Conservation (phyloP, 441 rosid species). For the Bocquillonia castaneifolia region DNA sequence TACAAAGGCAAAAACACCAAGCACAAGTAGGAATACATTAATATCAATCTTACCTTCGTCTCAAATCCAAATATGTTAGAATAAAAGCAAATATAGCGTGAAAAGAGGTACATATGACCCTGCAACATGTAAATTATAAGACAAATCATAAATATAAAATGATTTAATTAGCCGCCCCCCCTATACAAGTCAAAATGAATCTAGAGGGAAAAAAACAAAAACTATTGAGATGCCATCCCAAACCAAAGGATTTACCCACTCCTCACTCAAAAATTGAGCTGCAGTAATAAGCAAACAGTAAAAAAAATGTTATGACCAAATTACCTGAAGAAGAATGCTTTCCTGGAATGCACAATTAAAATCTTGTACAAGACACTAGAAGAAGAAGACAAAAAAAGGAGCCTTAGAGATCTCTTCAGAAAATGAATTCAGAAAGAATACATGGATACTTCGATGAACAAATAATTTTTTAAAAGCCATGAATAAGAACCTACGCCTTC, state of each 20-base stretch:
- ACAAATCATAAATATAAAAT: background rate
- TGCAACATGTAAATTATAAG: slow-evolving; percentile 30
- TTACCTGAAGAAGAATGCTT: slow-evolving; percentile 88
- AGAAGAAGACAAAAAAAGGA: slow-evolving; percentile 8
- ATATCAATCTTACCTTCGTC: slow-evolving; percentile 61
- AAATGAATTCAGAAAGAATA: background rate
- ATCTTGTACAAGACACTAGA: slow-evolving; percentile 77
- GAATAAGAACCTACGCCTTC: background rate
- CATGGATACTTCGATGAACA: background rate
- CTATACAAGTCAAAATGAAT: slow-evolving; percentile 8
- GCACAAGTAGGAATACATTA: slow-evolving; percentile 2
- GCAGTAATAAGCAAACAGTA: background rate
- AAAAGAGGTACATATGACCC: slow-evolving; percentile 97
- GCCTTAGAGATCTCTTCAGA: background rate
- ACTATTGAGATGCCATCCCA: background rate
- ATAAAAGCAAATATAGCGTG: slow-evolving; percentile 76
- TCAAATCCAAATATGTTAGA: slow-evolving; percentile 98
- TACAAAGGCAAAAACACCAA: too few relatives aligned
- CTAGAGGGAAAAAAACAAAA: background rate
- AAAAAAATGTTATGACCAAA: slow-evolving; percentile 11
- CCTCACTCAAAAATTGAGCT: background rate
- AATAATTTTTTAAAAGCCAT: background rate
- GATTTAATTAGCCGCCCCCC: background rate
- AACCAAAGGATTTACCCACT: background rate
- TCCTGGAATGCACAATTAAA: slow-evolving; percentile 97